These are phyloP conservation scores for Miamiensis avidus DNA, from an alignment of 169 alveolate genomes.

Conservation along the genomic window DNA sequence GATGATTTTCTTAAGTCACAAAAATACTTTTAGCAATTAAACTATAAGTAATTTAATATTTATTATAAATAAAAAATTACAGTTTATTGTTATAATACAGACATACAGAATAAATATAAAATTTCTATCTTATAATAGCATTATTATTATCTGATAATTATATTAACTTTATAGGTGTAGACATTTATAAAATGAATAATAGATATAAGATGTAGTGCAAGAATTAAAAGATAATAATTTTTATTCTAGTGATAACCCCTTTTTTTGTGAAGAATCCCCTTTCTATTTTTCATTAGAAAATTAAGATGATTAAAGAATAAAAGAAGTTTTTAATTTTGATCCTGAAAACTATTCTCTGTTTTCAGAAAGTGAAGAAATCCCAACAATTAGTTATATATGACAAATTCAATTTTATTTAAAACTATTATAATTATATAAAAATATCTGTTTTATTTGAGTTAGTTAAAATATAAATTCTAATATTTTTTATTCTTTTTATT, in stretches of 20 bases:
- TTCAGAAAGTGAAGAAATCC: not conserved
- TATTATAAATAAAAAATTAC: too few relatives aligned
- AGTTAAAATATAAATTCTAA: too few relatives aligned
- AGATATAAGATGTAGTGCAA: too few relatives aligned
- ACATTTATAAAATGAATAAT: not conserved
- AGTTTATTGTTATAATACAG: too few relatives aligned
- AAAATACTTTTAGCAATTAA: not conserved
- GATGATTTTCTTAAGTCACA: not conserved
- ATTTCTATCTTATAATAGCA: too few relatives aligned
- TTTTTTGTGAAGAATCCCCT: not conserved
- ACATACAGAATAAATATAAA: too few relatives aligned
- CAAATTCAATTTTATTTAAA: too few relatives aligned
- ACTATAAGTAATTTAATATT: not conserved
- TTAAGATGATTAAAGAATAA: not conserved
- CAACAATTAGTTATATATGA: not conserved
- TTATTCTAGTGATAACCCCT: not conserved
- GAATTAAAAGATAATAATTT: not conserved
- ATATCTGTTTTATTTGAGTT: too few relatives aligned
- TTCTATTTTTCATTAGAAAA: too few relatives aligned
- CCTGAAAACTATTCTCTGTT: not conserved
- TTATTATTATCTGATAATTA: too few relatives aligned
- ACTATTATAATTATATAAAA: too few relatives aligned
- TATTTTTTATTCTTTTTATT: too few relatives aligned
- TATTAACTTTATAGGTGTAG: not conserved
- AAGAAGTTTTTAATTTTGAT: not conserved